Conservation (phyloP, 176 grass and related monocot species). For the Oryza australiensis region DNA sequence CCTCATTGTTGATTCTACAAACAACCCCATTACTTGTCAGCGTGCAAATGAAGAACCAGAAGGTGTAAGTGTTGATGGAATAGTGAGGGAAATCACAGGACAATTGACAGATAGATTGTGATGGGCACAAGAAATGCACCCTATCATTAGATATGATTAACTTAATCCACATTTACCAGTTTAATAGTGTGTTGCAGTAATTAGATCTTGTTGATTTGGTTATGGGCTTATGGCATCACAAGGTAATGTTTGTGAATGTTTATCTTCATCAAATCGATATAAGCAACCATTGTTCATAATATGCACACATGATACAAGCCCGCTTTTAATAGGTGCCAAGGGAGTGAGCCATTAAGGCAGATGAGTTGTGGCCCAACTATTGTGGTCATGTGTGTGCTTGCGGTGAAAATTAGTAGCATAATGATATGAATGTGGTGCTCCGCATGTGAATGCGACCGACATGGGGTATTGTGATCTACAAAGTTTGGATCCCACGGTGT, state of each 20-base stretch:
- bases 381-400: background rate
- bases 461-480: background rate
- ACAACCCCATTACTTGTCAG: background rate
- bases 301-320: background rate
- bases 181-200: background rate
- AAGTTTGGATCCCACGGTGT: background rate
- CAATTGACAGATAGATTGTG: background rate
- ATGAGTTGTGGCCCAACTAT: background rate
- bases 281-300: background rate
- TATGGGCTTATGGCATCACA: background rate
- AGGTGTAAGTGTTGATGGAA: background rate
- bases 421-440: background rate
- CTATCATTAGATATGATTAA: no score
- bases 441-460: background rate
- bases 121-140: no score
- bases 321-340: background rate
- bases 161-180: background rate
- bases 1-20: background rate
- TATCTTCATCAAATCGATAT: background rate
- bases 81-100: background rate
- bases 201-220: background rate
- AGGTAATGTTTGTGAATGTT: background rate
- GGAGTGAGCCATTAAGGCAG: background rate
- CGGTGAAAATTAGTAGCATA: background rate
- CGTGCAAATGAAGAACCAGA: background rate